Conservation (phyloP, 2,329 filamentous ascomycete species). For the Leptographium lundbergii region DNA sequence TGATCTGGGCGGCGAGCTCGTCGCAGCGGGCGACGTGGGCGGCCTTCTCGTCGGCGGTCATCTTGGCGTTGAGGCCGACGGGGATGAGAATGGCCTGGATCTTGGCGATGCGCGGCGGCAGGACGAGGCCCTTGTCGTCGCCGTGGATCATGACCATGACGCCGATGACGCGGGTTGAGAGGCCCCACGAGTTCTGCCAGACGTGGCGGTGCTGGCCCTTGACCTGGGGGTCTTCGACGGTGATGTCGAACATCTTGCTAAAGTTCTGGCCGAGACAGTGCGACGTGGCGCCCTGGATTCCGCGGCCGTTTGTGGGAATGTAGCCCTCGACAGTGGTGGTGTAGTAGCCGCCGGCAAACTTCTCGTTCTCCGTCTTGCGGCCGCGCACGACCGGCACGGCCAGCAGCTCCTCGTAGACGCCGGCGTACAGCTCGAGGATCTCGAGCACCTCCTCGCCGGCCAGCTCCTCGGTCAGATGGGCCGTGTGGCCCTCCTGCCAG, state of each 20-base stretch:
- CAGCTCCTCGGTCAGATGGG: constrained; percentile 71
- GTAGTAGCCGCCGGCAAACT: constrained; percentile 93
- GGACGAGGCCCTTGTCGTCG: constrained; percentile 87
- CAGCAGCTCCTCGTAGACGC: constrained; percentile 84
- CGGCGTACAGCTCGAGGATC: constrained; percentile 87
- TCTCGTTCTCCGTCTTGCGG: constrained; percentile 92
- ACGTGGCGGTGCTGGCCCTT: constrained; percentile 73
- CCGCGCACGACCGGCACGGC: constrained; percentile 92
- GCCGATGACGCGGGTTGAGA: constrained; percentile 93
- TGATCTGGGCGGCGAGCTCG: constrained; percentile 54
- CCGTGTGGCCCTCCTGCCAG: constrained; percentile 93
- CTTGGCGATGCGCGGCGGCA: constrained; percentile 82
- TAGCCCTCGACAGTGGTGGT: constrained; percentile 96
- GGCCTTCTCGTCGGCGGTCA: constrained; percentile 62
- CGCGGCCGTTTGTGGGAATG: constrained; percentile 87
- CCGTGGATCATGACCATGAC: constrained; percentile 99
- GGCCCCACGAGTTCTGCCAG: constrained; percentile 98
- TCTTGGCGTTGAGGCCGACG: constrained; percentile 85
- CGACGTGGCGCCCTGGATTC: constrained; percentile 91
- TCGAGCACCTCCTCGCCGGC: constrained; percentile 79
- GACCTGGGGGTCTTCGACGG: constrained; percentile 79
- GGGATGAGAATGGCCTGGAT: constrained; percentile 79
- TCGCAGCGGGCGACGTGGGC: constrained; percentile 67
- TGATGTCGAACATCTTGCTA: constrained; percentile 96
- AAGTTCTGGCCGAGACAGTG: constrained; percentile 97